phyloP scores from a whole-genome alignment of 768 basidiomycete genomes.

The Termitomyces sp. region DNA sequence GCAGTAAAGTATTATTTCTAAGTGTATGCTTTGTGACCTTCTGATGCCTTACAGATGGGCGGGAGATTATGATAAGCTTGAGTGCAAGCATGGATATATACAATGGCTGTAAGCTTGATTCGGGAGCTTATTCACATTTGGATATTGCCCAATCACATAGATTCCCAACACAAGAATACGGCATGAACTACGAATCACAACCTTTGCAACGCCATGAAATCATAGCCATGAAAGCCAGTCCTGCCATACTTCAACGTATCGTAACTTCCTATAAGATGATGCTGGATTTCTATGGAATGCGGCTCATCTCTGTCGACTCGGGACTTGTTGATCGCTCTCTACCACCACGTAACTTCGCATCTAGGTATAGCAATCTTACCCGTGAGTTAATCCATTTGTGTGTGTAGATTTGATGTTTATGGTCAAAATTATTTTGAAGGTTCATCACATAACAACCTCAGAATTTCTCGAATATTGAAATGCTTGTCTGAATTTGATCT shows the following conservation, averaged over 20 bases:
- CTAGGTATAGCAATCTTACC: conserved; percentile 58
- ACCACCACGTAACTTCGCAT: conserved; percentile 41
- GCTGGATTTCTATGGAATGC: conserved; percentile 81
- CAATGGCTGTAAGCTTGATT: conserved; percentile 64
- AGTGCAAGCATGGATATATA: conserved; percentile 66
- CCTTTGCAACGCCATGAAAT: conserved; percentile 66
- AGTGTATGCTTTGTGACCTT: not conserved
- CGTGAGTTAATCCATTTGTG: conserved; percentile 36
- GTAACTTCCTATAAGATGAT: conserved; percentile 62
- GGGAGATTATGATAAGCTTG: conserved; percentile 55
- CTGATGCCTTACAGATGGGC: conserved; percentile 46
- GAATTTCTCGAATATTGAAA: conserved; percentile 74
- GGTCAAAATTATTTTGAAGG: conserved; percentile 26
- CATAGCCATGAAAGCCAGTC: conserved; percentile 44
- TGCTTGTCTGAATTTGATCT: conserved; percentile 67
- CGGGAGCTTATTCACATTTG: not conserved
- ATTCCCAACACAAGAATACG: conserved; percentile 70
- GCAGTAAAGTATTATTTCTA: conserved; percentile 30
- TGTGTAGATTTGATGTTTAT: not conserved
- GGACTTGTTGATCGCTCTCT: conserved; percentile 52
- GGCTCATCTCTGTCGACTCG: conserved; percentile 47
- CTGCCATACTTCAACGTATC: conserved; percentile 42
- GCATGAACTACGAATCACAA: conserved; percentile 64
- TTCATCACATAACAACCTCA: conserved; percentile 69
- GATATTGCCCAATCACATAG: conserved; percentile 24